Evolutionary conservation across 148 eudicot species (phyloP).

Genomic region (Chenopodium berlandieri): DNA sequence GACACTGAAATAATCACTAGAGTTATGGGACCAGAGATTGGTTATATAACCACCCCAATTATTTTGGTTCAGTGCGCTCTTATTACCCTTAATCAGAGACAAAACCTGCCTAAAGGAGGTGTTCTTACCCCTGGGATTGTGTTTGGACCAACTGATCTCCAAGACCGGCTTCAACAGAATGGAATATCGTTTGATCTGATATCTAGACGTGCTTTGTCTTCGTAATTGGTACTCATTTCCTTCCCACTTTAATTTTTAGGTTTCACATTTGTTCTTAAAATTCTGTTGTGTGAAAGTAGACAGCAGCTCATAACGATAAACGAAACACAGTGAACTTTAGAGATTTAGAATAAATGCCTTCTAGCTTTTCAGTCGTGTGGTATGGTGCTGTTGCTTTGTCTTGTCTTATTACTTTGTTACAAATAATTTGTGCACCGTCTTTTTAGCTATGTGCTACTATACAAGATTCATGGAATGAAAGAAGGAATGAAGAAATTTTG

Average conservation of each 20-base stretch:
- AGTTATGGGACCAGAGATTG: conserved; percentile 85
- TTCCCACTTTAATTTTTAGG: not conserved
- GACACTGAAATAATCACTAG: conserved; percentile 76
- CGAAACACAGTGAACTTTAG: too few relatives aligned
- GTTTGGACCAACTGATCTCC: conserved; percentile 82
- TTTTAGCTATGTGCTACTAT: too few relatives aligned
- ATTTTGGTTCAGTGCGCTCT: conserved; percentile 73
- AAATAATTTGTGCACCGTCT: too few relatives aligned
- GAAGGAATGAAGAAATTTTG: too few relatives aligned
- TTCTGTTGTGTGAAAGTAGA: not conserved
- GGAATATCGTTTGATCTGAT: conserved; percentile 82
- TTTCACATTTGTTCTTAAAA: not conserved
- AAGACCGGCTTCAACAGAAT: conserved; percentile 68
- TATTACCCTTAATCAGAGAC: conserved; percentile 48
- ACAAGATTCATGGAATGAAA: too few relatives aligned
- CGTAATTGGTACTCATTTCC: conserved; percentile 22
- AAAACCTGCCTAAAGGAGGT: conserved; percentile 78
- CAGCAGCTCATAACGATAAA: too few relatives aligned
- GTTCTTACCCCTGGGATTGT: conserved; percentile 78
- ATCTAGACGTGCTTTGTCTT: conserved; percentile 46
- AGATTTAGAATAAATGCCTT: too few relatives aligned
- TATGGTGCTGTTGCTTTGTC: too few relatives aligned
- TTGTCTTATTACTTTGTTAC: too few relatives aligned
- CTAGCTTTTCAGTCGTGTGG: too few relatives aligned
- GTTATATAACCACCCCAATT: conserved; percentile 75